Evolutionary conservation across 768 basidiomycete genomes (phyloP).

Genomic region (Lentinus brumalis): DNA sequence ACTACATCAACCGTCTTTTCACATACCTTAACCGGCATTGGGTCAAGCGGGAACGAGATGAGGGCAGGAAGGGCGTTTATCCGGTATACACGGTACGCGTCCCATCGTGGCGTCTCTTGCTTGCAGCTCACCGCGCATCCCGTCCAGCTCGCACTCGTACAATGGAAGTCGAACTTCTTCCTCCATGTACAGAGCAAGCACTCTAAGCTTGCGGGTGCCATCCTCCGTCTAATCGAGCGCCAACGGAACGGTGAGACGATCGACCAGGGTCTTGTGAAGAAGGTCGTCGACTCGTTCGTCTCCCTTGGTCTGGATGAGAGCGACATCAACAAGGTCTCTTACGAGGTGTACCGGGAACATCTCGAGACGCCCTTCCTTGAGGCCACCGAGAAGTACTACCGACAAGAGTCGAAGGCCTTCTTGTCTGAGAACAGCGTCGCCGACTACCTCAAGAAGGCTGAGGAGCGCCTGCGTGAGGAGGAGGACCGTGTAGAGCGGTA

Average conservation of each 20-base stretch:
- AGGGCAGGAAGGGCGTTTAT: slow-evolving; percentile 93
- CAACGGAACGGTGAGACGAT: slow-evolving; percentile 95
- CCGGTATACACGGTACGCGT: slow-evolving; percentile 88
- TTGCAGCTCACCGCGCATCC: not conserved
- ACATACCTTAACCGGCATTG: slow-evolving; percentile 98
- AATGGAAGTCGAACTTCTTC: slow-evolving; percentile 95
- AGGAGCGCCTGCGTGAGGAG: slow-evolving; percentile 90
- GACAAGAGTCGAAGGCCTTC: slow-evolving; percentile 88
- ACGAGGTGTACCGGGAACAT: slow-evolving; percentile 90
- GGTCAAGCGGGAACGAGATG: slow-evolving; percentile 98
- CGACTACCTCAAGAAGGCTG: slow-evolving; percentile 94
- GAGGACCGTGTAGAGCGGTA: slow-evolving; percentile 95
- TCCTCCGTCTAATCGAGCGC: slow-evolving; percentile 87
- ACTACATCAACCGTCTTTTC: slow-evolving; percentile 96
- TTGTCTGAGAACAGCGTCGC: slow-evolving; percentile 86
- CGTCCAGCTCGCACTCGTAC: slow-evolving; percentile 83
- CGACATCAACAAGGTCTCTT: slow-evolving; percentile 89
- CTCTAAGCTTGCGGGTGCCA: slow-evolving; percentile 81
- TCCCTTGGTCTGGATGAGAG: slow-evolving; percentile 92
- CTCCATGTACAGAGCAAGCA: slow-evolving; percentile 81
- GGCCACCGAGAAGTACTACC: slow-evolving; percentile 90
- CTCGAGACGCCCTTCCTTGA: slow-evolving; percentile 89
- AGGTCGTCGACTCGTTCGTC: slow-evolving; percentile 92
- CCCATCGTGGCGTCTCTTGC: slow-evolving; percentile 1
- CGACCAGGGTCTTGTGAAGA: slow-evolving; percentile 90